These are phyloP conservation scores for Penicillium griseofulvum DNA, from an alignment of 2,329 filamentous ascomycete genomes.

Conservation along the genomic window DNA sequence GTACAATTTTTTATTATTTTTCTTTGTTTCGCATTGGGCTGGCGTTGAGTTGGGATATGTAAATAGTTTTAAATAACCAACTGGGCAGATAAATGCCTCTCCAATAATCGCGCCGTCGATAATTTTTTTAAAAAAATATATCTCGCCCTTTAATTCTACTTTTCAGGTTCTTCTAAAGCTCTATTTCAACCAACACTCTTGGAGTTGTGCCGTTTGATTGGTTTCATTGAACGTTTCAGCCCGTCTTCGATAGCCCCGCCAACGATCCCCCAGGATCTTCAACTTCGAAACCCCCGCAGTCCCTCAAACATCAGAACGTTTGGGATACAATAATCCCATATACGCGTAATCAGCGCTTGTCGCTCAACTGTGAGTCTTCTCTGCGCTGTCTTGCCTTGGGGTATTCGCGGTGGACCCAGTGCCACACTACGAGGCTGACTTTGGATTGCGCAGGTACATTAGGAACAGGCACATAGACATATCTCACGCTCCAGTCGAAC, in stretches of 20 bases:
- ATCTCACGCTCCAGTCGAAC: not conserved
- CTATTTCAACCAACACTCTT: not conserved
- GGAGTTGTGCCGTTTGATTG: not conserved
- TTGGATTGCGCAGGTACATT: slow-evolving; percentile 13
- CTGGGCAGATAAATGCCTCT: not conserved
- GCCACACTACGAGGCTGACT: slow-evolving; percentile 16
- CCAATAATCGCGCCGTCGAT: not conserved
- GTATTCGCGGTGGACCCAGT: not conserved
- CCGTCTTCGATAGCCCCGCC: not conserved
- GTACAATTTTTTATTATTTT: not conserved
- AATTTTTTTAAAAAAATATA: not conserved
- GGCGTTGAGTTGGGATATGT: not conserved
- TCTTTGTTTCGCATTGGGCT: not conserved
- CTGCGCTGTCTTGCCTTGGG: not conserved
- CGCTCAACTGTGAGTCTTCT: not conserved
- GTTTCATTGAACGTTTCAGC: not conserved
- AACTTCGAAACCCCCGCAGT: not conserved
- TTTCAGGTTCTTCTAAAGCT: not conserved
- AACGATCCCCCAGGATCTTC: not conserved
- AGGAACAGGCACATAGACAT: not conserved
- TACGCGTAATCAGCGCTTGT: not conserved
- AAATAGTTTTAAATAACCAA: not conserved
- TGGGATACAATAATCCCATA: not conserved
- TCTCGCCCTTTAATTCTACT: not conserved
- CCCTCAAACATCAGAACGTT: not conserved